Evolutionary conservation across 306 rosid genomes (phyloP).

Genomic region (Vigna unguiculata): DNA sequence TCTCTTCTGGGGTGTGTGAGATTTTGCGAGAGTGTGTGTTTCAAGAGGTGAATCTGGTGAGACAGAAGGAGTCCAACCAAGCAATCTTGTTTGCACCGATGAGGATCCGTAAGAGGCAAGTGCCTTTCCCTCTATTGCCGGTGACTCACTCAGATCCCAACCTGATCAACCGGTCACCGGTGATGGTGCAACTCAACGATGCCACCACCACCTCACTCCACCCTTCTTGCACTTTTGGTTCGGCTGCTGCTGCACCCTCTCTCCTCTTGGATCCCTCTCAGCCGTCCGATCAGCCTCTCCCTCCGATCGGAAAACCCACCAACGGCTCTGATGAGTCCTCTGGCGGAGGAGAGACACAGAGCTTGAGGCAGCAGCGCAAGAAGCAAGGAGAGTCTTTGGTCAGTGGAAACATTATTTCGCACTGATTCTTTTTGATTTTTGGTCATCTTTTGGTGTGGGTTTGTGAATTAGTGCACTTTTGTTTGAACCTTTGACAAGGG

Average conservation of each 20-base stretch:
- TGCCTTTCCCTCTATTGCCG: slow-evolving; percentile 66
- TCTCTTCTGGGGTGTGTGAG: slow-evolving; percentile 47
- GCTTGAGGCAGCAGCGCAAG: slow-evolving; percentile 15
- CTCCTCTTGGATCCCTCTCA: slow-evolving; percentile 42
- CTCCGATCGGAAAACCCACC: slow-evolving; percentile 51
- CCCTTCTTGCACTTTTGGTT: slow-evolving; percentile 43
- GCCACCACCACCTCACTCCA: slow-evolving; percentile 30
- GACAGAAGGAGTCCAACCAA: neutral
- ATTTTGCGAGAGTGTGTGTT: neutral
- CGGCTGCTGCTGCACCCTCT: slow-evolving; percentile 1
- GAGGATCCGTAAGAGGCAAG: slow-evolving; percentile 85
- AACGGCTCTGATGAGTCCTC: slow-evolving; percentile 43
- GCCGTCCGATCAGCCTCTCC: slow-evolving; percentile 57
- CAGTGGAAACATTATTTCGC: slow-evolving; percentile 47
- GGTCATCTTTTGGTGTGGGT: neutral
- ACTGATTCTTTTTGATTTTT: slow-evolving; percentile 29
- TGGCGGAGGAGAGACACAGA: slow-evolving; percentile 30
- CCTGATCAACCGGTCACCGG: slow-evolving; percentile 61
- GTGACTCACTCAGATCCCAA: slow-evolving; percentile 79
- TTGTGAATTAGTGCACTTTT: slow-evolving; percentile 61
- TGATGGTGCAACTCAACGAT: slow-evolving; percentile 67
- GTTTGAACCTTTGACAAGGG: slow-evolving; percentile 42
- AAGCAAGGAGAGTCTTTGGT: slow-evolving; percentile 53
- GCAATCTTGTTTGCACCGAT: slow-evolving; percentile 56
- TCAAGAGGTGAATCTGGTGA: slow-evolving; percentile 26